Evolutionary conservation across 2,329 filamentous ascomycete genomes (phyloP).

Genomic region (Penicillium sp.): DNA sequence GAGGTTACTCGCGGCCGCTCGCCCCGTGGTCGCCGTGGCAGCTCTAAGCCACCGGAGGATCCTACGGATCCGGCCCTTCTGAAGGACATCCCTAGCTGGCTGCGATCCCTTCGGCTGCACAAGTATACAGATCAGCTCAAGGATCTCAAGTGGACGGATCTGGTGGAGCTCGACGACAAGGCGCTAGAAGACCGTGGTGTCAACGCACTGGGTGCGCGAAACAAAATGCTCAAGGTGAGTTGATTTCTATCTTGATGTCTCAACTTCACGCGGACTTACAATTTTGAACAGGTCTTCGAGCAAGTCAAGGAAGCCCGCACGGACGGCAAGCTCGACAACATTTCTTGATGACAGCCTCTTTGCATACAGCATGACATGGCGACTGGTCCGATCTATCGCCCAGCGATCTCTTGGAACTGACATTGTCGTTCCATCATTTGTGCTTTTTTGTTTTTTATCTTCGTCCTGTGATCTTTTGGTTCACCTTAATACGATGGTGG

Average conservation of each 20-base stretch:
- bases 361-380: slow-evolving; percentile 11
- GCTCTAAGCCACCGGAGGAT: slow-evolving; percentile 95
- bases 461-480: slow-evolving; percentile 9
- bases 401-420: slow-evolving; percentile 18
- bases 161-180: slow-evolving; percentile 87
- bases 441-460: slow-evolving; percentile 11
- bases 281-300: slow-evolving; percentile 67
- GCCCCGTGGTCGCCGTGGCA: slow-evolving; percentile 83
- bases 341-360: slow-evolving; percentile 22
- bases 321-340: slow-evolving; percentile 59
- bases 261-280: too few relatives aligned
- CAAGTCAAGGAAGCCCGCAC: slow-evolving; percentile 80
- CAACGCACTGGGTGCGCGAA: slow-evolving; percentile 85
- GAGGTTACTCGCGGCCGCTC: slow-evolving; percentile 87
- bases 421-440: slow-evolving; percentile 13
- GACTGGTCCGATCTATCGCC: slow-evolving; percentile 6
- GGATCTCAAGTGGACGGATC: slow-evolving; percentile 91
- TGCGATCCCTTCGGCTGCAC: slow-evolving; percentile 87
- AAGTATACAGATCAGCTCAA: slow-evolving; percentile 99
- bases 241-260: not conserved
- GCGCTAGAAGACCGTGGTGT: slow-evolving; percentile 88
- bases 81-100: slow-evolving; percentile 93
- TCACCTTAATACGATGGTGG: slow-evolving; percentile 21
- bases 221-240: slow-evolving; percentile 92
- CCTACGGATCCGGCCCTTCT: slow-evolving; percentile 85